Conservation (phyloP, 2,329 filamentous ascomycete genomes). For the Scytalidium sp. region DNA sequence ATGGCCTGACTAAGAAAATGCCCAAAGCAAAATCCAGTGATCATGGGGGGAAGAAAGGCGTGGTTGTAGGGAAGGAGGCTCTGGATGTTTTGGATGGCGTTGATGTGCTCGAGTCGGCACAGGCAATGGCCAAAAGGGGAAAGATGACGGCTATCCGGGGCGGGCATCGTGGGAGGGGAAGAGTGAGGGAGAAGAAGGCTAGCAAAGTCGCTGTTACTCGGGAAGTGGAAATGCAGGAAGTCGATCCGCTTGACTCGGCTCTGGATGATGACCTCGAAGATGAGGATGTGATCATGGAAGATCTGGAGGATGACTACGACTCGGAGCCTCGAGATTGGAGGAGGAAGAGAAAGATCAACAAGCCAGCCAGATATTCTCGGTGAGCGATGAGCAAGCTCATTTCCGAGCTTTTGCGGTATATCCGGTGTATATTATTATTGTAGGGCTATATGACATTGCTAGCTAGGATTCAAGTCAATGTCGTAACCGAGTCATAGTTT, state of each 20-base stretch:
- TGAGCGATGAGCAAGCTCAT: neutral
- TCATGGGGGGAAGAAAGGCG: conserved; percentile 14
- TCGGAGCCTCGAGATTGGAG: neutral
- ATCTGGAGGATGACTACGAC: neutral
- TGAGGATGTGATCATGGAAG: neutral
- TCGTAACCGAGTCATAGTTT: too few species aligned
- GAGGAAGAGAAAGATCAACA: neutral
- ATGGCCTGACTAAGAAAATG: conserved; percentile 45
- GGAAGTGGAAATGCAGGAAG: neutral
- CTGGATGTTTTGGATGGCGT: conserved; percentile 20
- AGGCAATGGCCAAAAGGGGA: conserved; percentile 4
- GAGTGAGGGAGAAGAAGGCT: conserved; percentile 4
- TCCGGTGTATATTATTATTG: neutral
- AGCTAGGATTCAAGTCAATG: neutral
- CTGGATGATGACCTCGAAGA: neutral
- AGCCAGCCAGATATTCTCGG: neutral
- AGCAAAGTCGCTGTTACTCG: neutral
- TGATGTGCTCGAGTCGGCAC: conserved; percentile 6
- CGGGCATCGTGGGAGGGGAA: conserved; percentile 4
- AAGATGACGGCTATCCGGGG: conserved; percentile 9
- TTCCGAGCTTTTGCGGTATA: neutral
- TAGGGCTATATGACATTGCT: neutral
- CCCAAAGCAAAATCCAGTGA: conserved; percentile 12
- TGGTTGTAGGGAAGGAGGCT: conserved; percentile 16
- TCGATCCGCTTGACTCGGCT: neutral